Percentiles rank a stretch among this genome's conserved stretches.
phyloP scores from a whole-genome alignment of 345 rosid species.

The Salix suchowensis region DNA sequence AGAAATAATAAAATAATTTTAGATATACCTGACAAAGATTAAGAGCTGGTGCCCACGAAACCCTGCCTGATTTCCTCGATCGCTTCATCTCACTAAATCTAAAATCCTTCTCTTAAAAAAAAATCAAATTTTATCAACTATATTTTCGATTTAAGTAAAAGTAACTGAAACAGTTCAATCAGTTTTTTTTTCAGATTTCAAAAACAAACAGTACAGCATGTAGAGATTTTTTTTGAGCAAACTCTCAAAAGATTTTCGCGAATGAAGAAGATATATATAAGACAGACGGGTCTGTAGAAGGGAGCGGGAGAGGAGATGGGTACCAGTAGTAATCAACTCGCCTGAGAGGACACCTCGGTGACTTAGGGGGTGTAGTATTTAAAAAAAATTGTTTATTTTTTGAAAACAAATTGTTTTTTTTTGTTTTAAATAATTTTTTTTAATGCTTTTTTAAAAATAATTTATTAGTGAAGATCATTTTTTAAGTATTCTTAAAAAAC shows the following conservation, averaged over 20 bases:
- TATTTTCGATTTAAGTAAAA: background rate
- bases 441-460: too few species aligned
- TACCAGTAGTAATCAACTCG: background rate
- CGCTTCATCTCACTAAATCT: constrained; percentile 34
- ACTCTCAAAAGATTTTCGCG: background rate
- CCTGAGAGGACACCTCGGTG: too few species aligned
- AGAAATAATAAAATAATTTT: background rate
- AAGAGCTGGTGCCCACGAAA: constrained; percentile 53
- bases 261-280: background rate
- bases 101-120: background rate
- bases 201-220: background rate
- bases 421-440: too few species aligned
- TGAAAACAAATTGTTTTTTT: too few species aligned
- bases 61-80: constrained; percentile 48
- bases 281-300: background rate
- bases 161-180: background rate
- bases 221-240: too few species aligned
- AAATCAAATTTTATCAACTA: background rate
- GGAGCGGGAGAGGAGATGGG: background rate
- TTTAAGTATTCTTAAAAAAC: too few species aligned
- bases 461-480: too few species aligned
- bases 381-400: too few species aligned
- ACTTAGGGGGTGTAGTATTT: too few species aligned
- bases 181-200: background rate
- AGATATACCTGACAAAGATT: constrained; percentile 55